These are phyloP conservation scores for Parastagonospora avenae DNA, from an alignment of 2,329 filamentous ascomycete species.

Conservation along the genomic window DNA sequence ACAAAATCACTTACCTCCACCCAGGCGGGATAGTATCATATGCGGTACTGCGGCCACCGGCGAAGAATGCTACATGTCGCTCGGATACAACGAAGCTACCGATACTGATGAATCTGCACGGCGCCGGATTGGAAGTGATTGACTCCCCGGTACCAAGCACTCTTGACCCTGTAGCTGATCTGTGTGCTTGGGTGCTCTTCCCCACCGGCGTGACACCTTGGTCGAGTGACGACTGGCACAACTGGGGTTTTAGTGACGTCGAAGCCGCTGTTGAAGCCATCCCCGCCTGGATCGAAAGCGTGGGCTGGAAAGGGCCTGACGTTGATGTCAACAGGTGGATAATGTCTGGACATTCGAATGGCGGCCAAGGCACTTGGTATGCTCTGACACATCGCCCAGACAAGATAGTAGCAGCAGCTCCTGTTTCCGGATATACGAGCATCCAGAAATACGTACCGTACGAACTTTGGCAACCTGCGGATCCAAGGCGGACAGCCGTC, in stretches of 20 bases:
- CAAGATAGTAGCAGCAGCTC: slow-evolving; percentile 60
- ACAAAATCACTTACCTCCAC: slow-evolving; percentile 62
- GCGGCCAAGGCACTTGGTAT: slow-evolving; percentile 65
- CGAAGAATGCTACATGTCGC: slow-evolving; percentile 43
- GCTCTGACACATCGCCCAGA: slow-evolving; percentile 61
- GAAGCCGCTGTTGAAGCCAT: slow-evolving; percentile 59
- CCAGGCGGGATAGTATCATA: slow-evolving; percentile 62
- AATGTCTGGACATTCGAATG: slow-evolving; percentile 64
- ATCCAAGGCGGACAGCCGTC: slow-evolving; percentile 56
- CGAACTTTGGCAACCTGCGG: slow-evolving; percentile 59
- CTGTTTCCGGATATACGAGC: slow-evolving; percentile 64
- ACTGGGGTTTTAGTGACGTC: slow-evolving; percentile 62
- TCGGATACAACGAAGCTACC: slow-evolving; percentile 44
- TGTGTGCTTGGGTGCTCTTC: slow-evolving; percentile 62
- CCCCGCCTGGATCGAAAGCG: slow-evolving; percentile 55
- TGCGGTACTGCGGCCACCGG: slow-evolving; percentile 61
- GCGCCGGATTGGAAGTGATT: slow-evolving; percentile 62
- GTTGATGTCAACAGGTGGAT: slow-evolving; percentile 57
- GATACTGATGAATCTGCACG: slow-evolving; percentile 60
- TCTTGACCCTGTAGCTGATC: slow-evolving; percentile 56
- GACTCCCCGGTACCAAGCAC: slow-evolving; percentile 52
- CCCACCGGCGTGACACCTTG: slow-evolving; percentile 63
- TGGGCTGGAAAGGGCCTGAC: slow-evolving; percentile 55
- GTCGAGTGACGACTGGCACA: slow-evolving; percentile 67
- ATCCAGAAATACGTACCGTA: slow-evolving; percentile 66